Conservation (phyloP, 257 asterid species). For the Solanum chiquidenum region DNA sequence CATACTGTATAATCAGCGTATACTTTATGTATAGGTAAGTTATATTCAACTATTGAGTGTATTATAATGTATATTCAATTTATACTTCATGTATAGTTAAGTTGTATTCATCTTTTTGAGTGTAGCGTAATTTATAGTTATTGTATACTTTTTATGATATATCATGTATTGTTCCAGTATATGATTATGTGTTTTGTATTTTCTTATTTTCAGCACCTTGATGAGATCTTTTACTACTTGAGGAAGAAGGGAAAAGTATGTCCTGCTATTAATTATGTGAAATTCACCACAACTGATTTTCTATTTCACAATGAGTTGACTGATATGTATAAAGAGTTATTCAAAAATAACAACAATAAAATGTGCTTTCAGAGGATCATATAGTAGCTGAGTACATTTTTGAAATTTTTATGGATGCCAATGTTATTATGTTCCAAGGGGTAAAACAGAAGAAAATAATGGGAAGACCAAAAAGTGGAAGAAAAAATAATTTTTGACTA, state of each 20-base stretch:
- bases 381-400: background rate
- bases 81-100: too few relatives aligned
- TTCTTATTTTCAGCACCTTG: too few relatives aligned
- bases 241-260: background rate
- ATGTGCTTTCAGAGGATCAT: background rate
- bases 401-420: background rate
- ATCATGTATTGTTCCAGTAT: too few relatives aligned
- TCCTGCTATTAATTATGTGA: background rate
- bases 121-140: too few relatives aligned
- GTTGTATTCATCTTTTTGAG: too few relatives aligned
- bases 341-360: background rate
- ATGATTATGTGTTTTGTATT: too few relatives aligned
- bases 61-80: background rate
- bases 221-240: background rate
- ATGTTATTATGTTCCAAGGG: background rate
- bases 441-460: too few relatives aligned
- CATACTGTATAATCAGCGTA: too few relatives aligned
- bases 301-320: background rate
- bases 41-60: background rate
- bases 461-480: too few relatives aligned
- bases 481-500: too few relatives aligned
- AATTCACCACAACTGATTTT: background rate
- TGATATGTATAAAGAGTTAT: background rate
- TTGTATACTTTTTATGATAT: too few relatives aligned
- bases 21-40: background rate